These are phyloP conservation scores for Fusarium algeriense DNA, from an alignment of 2,329 filamentous ascomycete genomes.

Conservation along the genomic window DNA sequence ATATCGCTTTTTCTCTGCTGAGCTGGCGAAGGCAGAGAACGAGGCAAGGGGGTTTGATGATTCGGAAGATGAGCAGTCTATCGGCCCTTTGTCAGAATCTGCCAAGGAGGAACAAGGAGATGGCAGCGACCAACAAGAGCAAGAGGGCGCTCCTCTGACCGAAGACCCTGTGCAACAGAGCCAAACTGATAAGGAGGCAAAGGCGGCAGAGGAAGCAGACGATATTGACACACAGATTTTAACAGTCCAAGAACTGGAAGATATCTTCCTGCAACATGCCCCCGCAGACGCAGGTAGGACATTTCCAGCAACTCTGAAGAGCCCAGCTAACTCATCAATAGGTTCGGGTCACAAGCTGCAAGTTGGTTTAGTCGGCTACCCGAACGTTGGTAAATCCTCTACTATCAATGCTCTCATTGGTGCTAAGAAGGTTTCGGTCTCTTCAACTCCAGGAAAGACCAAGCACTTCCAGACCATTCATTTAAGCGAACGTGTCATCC, in stretches of 20 bases:
- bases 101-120: constrained; percentile 46
- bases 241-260: constrained; percentile 92
- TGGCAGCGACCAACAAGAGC: constrained; percentile 40
- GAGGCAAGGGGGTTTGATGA: constrained; percentile 74
- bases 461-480: constrained; percentile 99
- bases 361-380: constrained; percentile 96
- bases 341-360: constrained; percentile 75
- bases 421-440: constrained; percentile 98
- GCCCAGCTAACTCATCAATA: constrained; percentile 43
- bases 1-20: constrained; percentile 97
- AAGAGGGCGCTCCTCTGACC: constrained; percentile 39
- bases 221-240: constrained; percentile 81
- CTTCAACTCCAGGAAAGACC: constrained; percentile 96
- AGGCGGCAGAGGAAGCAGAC: constrained; percentile 33
- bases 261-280: constrained; percentile 83
- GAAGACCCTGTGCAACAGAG: constrained; percentile 51
- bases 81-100: constrained; percentile 39
- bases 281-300: constrained; percentile 64
- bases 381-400: constrained; percentile 98
- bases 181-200: constrained; percentile 36
- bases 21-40: constrained; percentile 88
- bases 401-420: constrained; percentile 99
- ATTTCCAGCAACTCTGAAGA: background rate
- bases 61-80: constrained; percentile 54
- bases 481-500: constrained; percentile 86